Conservation (phyloP, 176 grass and related monocot genomes). For the Luzula sylvatica region DNA sequence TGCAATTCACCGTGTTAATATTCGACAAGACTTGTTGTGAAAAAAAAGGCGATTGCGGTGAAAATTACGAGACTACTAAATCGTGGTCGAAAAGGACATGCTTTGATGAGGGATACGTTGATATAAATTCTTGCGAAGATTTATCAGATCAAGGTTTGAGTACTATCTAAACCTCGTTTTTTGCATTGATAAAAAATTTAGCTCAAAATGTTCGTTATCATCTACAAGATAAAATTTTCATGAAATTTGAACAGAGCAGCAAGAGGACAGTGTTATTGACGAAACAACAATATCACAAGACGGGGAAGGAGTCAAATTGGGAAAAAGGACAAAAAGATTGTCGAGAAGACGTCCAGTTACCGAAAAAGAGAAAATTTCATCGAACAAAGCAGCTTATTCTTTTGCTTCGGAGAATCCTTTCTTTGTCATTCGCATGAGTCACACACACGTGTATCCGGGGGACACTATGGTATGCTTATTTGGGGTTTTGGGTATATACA, state of each 20-base stretch:
- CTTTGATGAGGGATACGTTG: not conserved
- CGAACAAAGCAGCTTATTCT: conserved; percentile 37
- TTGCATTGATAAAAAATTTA: too few relatives aligned
- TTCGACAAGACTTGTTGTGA: conserved; percentile 66
- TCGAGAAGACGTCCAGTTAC: conserved; percentile 34
- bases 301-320: conserved; percentile 1
- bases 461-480: too few relatives aligned
- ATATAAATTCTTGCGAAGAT: too few relatives aligned
- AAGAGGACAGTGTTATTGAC: not conserved
- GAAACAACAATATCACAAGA: not conserved
- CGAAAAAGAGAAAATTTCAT: conserved; percentile 40
- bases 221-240: too few relatives aligned
- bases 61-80: not conserved
- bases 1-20: conserved; percentile 49
- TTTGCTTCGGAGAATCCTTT: conserved; percentile 67
- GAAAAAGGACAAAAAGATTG: conserved; percentile 10
- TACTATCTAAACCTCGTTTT: too few relatives aligned
- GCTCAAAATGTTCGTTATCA: too few relatives aligned
- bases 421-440: conserved; percentile 57
- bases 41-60: conserved; percentile 16
- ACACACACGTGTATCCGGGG: conserved; percentile 46
- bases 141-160: too few relatives aligned
- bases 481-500: too few relatives aligned
- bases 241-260: too few relatives aligned
- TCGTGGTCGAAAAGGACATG: not conserved